Percentiles rank a stretch among this genome's conserved stretches.
Evolutionary conservation across 495 filamentous ascomycete genomes (phyloP).

Genomic region (Pseudoneurospora amorphoporcata): DNA sequence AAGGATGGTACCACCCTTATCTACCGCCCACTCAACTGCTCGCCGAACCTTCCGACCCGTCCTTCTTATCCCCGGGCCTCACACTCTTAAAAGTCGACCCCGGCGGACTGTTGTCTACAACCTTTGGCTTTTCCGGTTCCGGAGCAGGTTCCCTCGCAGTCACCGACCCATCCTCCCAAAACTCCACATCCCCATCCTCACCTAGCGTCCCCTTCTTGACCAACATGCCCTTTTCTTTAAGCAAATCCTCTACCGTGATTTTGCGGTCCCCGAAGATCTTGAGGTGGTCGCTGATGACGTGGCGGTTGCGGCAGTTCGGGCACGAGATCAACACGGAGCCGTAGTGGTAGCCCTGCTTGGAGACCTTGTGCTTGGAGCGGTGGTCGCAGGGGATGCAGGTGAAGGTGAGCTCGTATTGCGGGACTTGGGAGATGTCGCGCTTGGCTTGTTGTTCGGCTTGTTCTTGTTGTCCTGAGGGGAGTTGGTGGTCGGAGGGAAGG

Average conservation of each 20-base stretch:
- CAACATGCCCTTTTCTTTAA: constrained; percentile 52
- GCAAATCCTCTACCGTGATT: constrained; percentile 61
- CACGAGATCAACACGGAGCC: constrained; percentile 84
- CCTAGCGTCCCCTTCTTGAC: constrained; percentile 51
- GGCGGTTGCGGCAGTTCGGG: constrained; percentile 69
- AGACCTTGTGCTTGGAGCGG: constrained; percentile 66
- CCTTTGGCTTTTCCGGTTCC: constrained; percentile 1
- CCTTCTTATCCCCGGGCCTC: constrained; percentile 2
- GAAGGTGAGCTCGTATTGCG: constrained; percentile 75
- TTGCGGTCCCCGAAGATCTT: constrained; percentile 59
- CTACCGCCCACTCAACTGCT: not conserved
- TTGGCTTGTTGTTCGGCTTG: constrained; percentile 6
- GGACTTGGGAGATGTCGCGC: constrained; percentile 30
- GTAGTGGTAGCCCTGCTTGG: constrained; percentile 87
- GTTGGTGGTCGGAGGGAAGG: not conserved
- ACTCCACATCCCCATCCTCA: constrained; percentile 52
- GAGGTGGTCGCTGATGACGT: constrained; percentile 88
- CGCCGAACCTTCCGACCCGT: not conserved
- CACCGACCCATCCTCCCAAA: constrained; percentile 53
- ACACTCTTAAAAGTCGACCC: constrained; percentile 21
- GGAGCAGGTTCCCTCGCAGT: constrained; percentile 6
- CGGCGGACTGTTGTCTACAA: constrained; percentile 8
- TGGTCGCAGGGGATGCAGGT: constrained; percentile 79
- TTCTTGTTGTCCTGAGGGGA: constrained; percentile 4
- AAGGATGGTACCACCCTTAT: not conserved